Base-by-base conservation (phyloP, 257 asterid species). In the Ophiorrhiza pumila region DNA sequence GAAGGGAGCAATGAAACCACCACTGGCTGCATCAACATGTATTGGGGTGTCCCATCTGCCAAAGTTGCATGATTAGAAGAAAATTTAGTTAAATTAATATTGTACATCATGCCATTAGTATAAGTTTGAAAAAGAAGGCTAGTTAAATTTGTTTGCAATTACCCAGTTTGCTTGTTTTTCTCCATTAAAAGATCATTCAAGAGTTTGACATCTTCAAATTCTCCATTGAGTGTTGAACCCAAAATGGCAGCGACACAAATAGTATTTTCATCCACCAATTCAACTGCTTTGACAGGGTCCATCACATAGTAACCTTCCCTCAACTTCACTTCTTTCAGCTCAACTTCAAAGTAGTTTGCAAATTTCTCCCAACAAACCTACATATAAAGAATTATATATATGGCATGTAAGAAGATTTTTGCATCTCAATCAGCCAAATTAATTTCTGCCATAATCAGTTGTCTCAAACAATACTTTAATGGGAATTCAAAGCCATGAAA, bases 1-100 rank as follows among this genome's bases (percentile, higher is more conserved):
- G 49, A 81, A 81, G 20, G 85, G 85, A 1, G 85, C 82, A 47
- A 77, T 81, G 71, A 80, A 80, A 31, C 84, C 84, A 37, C 84
- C 84, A 69, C 84, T 80, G 7, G 84, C 84, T 73, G 84, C 85
- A 77, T 81, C 85, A 50, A 81, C 85, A 70, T 81, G 85, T 45
- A 81, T 77, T 18, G 85, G 85, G 1, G 85, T 81, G 43, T 81
- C 77, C 85, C 85, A 81, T 10, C 83, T 80, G 14, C 59, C 72
- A 58, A 43, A 67, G 39, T 14, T 29, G 41, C 17, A n/a, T n/a
- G n/a, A 9, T 5, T 1, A 42, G 20, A 8, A 66, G 9, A 5
- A 12, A 60, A 6, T 46, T n/a, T n/a, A n/a, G n/a, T n/a, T n/a
- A n/a, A n/a, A n/a, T n/a, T n/a, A n/a, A n/a, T n/a, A n/a, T n/a